Conservation (phyloP, 1,139 yeast genomes). For the Taphrina populina region DNA sequence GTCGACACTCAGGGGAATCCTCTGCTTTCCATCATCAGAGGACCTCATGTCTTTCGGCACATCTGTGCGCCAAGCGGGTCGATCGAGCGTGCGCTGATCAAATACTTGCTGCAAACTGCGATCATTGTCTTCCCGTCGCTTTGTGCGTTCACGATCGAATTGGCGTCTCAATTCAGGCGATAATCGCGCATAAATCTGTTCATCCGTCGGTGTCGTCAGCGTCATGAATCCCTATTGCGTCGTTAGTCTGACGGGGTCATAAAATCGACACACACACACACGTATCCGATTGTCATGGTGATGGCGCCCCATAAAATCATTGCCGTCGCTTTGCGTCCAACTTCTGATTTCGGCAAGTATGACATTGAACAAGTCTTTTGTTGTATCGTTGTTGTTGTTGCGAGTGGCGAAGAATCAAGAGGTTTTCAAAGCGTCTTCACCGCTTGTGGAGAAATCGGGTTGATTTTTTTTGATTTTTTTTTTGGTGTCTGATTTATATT, state of each 20-base stretch:
- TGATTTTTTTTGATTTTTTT: too few species aligned
- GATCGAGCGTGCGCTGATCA: constrained; percentile 22
- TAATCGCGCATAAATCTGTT: constrained; percentile 16
- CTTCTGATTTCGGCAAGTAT: constrained; percentile 27
- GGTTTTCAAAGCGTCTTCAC: too few species aligned
- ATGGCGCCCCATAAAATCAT: constrained; percentile 31
- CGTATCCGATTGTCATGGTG: constrained; percentile 32
- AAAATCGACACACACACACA: not conserved
- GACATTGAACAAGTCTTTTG: too few species aligned
- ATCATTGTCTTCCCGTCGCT: constrained; percentile 15
- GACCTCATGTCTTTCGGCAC: constrained; percentile 12
- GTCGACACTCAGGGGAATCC: constrained; percentile 9
- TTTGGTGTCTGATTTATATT: too few species aligned
- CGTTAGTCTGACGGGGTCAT: not conserved
- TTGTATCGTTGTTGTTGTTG: not conserved
- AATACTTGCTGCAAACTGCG: constrained; percentile 24
- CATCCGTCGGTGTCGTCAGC: constrained; percentile 30
- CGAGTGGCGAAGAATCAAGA: too few species aligned
- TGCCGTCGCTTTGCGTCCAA: constrained; percentile 30
- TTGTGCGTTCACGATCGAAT: constrained; percentile 12
- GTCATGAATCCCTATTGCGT: constrained; percentile 17
- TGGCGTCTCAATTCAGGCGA: constrained; percentile 28
- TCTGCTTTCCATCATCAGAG: constrained; percentile 1
- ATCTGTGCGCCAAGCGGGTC: constrained; percentile 34
- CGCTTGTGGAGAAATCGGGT: too few species aligned